A percentile compares a stretch with the other conserved stretches of the same genome.
phyloP scores from a whole-genome alignment of 345 rosid species.

The Lepidium sativum region DNA sequence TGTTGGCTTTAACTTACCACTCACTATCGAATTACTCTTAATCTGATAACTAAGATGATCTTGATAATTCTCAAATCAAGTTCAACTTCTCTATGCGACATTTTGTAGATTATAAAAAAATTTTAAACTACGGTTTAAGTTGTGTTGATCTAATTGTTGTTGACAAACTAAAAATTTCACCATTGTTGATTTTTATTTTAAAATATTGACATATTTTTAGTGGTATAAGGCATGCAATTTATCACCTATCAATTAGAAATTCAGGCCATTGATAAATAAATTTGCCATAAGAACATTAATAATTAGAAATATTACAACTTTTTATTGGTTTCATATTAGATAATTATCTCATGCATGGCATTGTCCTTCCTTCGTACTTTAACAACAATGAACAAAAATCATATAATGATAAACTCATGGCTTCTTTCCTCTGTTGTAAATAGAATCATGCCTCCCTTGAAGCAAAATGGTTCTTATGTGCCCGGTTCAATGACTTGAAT shows the following conservation, averaged over 20 bases:
- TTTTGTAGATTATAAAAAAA: too few relatives aligned
- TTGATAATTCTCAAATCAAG: too few relatives aligned
- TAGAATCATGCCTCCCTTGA: neutral
- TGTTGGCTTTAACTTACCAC: too few relatives aligned
- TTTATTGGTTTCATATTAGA: neutral
- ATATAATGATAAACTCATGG: slow-evolving; percentile 13
- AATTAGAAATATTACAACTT: neutral
- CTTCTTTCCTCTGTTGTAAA: slow-evolving; percentile 10
- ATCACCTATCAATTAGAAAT: neutral
- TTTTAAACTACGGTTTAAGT: too few relatives aligned
- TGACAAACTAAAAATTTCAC: too few relatives aligned
- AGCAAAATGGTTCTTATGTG: neutral
- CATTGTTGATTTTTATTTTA: too few relatives aligned
- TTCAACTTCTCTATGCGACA: too few relatives aligned
- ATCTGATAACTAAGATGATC: too few relatives aligned
- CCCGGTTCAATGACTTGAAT: neutral
- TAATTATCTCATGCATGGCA: neutral
- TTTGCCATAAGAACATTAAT: neutral
- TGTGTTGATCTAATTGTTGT: too few relatives aligned
- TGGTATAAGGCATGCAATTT: neutral
- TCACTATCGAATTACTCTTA: too few relatives aligned
- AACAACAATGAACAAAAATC: neutral
- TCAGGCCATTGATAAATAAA: neutral
- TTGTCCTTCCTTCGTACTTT: slow-evolving; percentile 1
- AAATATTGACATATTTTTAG: too few relatives aligned